phyloP scores from a whole-genome alignment of 371 early-diverging fungal genomes.

The Fennellomyces sp. region DNA sequence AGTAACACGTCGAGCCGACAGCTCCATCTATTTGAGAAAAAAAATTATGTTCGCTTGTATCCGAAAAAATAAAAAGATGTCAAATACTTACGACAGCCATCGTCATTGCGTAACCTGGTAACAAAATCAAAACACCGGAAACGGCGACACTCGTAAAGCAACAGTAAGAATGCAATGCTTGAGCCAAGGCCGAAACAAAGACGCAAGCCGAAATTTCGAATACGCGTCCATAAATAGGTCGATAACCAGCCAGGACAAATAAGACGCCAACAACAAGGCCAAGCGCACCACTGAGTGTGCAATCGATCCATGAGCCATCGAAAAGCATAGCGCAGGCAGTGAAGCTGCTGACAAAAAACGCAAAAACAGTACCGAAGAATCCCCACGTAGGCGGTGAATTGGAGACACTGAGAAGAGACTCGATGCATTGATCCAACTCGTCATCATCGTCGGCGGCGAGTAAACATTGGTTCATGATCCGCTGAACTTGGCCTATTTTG shows the following conservation, averaged over 20 bases:
- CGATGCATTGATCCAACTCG: constrained; percentile 17
- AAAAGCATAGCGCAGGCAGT: constrained; percentile 37
- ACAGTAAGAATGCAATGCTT: constrained; percentile 33
- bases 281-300: constrained; percentile 23
- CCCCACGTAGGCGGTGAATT: constrained; percentile 43
- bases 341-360: constrained; percentile 33
- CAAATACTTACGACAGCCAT: constrained; percentile 22
- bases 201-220: constrained; percentile 48
- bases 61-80: not conserved
- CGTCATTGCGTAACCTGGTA: constrained; percentile 46
- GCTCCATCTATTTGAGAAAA: constrained; percentile 33
- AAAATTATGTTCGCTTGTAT: not conserved
- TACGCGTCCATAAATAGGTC: constrained; percentile 41
- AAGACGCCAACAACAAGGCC: constrained; percentile 35
- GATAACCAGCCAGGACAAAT: constrained; percentile 29
- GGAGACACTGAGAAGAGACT: constrained; percentile 26
- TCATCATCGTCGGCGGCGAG: not conserved
- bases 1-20: constrained; percentile 73
- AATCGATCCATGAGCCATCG: constrained; percentile 46
- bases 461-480: constrained; percentile 34
- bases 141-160: constrained; percentile 45
- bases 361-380: constrained; percentile 5
- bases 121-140: constrained; percentile 55
- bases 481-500: constrained; percentile 38
- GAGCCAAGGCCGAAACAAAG: constrained; percentile 34